A percentile compares a stretch with the other conserved stretches of the same genome.
Evolutionary conservation across 1,284 basidiomycete genomes (phyloP).

Genomic region (Ceratobasidium sp.): DNA sequence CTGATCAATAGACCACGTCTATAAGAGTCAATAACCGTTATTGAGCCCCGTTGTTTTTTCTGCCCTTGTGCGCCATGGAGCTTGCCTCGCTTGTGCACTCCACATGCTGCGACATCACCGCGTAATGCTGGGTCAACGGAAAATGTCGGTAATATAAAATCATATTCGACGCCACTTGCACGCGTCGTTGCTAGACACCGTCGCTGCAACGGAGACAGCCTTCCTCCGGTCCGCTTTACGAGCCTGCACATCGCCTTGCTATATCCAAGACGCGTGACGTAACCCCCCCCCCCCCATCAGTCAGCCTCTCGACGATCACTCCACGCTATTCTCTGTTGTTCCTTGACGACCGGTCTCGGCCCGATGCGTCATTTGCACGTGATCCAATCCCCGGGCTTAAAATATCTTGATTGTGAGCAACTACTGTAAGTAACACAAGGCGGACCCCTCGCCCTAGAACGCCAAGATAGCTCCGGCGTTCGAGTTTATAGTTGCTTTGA

Average conservation of each 20-base stretch:
- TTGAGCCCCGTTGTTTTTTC: background rate
- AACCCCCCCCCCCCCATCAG: background rate
- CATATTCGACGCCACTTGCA: background rate
- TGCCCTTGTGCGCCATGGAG: conserved; percentile 26
- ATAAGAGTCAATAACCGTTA: conserved; percentile 3
- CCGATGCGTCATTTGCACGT: conserved; percentile 18
- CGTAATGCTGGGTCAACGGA: too few species aligned
- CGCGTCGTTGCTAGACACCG: conserved; percentile 14
- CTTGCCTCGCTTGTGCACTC: background rate
- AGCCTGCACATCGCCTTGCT: conserved; percentile 30
- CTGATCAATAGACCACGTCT: conserved; percentile 27
- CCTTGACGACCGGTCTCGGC: conserved; percentile 28
- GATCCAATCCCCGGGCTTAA: background rate
- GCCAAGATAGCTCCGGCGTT: conserved; percentile 31
- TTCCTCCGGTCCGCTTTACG: background rate
- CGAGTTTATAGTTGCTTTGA: conserved; percentile 29
- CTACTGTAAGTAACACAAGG: background rate
- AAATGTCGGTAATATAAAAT: background rate
- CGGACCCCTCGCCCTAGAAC: background rate
- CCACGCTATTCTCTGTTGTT: conserved; percentile 13
- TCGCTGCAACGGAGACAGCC: background rate
- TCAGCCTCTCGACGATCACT: conserved; percentile 39
- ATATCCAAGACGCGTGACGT: conserved; percentile 32
- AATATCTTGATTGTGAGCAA: background rate
- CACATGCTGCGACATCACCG: background rate